Evolutionary conservation across 2,329 filamentous ascomycete species (phyloP), one percentile per base, ranked within the genome.

Genomic region (Diaporthe batatas): DNA sequence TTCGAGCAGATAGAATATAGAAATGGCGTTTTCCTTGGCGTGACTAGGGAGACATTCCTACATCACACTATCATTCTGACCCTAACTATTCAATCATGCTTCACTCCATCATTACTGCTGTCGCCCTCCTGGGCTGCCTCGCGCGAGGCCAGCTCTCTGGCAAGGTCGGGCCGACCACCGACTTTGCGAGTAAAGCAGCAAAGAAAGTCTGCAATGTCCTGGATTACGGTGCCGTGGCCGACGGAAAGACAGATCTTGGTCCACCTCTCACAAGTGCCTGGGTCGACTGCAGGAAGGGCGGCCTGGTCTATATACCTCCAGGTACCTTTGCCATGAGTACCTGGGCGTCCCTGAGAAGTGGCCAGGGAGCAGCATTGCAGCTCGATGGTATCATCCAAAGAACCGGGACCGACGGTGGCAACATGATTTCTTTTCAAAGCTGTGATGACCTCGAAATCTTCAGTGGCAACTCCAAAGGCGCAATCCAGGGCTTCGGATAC

Each of bases 241-340:
- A 86, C 77, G 85, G 85, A 73, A 80, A 81, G n/a, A 86, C 86
- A 6, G 87, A 90, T 75, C 78, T 90, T 32, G 85, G 86, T 0
- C 80, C 84, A 2, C 81, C 87, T 12, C 80, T 90, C 18, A 79
- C 80, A 10, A 80, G 81, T 23, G 88, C 88, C 3, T 89, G 84
- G 76, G 82, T 79, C 2, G 88, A 82, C 23, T 90, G 88, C 81
- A 85, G 85, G 72, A 76, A 79, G 12, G 86, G 87, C 10, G 87
- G 87, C 53, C 53, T 72, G 8, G 75, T 76, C 23, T 71, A 73
- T 25, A 76, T 76, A 29, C 75, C 75, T 10, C 67, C 54, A 11
- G 75, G 75, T 1, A 75, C 75, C 25, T 76, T 76, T 67, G 75
- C 74, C 16, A 71, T 76, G 69, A 54, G 57, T 4, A 76, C 73